Percentiles rank a stretch among this genome's conserved stretches.
phyloP scores from a whole-genome alignment of 805 yeast species.

The Candida tallmaniae region DNA sequence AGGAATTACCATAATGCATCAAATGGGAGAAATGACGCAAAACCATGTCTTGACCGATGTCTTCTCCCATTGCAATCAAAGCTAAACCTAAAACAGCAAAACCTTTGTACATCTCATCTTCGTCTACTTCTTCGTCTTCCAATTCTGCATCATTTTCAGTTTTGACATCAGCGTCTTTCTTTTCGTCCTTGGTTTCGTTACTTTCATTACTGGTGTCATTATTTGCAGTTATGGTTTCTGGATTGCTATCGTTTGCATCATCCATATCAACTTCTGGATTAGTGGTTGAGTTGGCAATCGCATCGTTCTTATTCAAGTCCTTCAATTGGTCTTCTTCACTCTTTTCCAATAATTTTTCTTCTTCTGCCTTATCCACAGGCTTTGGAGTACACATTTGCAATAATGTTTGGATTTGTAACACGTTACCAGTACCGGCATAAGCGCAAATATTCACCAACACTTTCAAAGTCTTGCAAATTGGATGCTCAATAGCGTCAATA shows the following conservation, averaged over 20 bases:
- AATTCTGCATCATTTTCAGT: slow-evolving; percentile 27
- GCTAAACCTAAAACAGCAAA: slow-evolving; percentile 95
- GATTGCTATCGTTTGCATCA: slow-evolving; percentile 16
- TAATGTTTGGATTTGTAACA: slow-evolving; percentile 85
- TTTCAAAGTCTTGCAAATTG: slow-evolving; percentile 83
- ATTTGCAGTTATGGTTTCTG: slow-evolving; percentile 23
- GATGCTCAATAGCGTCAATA: slow-evolving; percentile 91
- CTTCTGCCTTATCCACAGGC: slow-evolving; percentile 51
- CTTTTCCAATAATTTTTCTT: slow-evolving; percentile 54
- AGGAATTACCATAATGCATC: slow-evolving; percentile 94
- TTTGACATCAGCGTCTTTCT: slow-evolving; percentile 17
- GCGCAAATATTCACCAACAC: slow-evolving; percentile 90
- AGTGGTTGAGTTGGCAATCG: slow-evolving; percentile 19
- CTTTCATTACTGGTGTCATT: slow-evolving; percentile 12
- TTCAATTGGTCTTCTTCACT: slow-evolving; percentile 34
- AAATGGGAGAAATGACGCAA: slow-evolving; percentile 94
- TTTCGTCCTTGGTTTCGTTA: slow-evolving; percentile 14
- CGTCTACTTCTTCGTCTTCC: slow-evolving; percentile 32
- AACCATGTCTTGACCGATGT: slow-evolving; percentile 96
- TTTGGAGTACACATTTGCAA: slow-evolving; percentile 84
- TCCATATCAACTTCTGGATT: slow-evolving; percentile 28
- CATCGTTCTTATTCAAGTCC: slow-evolving; percentile 15
- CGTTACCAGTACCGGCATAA: slow-evolving; percentile 97
- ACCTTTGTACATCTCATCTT: slow-evolving; percentile 65
- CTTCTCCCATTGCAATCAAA: slow-evolving; percentile 94